Evolutionary conservation across 208 protist species (phyloP), one percentile per base, ranked within the genome.

Genomic region (Trypanosoma brucei): DNA sequence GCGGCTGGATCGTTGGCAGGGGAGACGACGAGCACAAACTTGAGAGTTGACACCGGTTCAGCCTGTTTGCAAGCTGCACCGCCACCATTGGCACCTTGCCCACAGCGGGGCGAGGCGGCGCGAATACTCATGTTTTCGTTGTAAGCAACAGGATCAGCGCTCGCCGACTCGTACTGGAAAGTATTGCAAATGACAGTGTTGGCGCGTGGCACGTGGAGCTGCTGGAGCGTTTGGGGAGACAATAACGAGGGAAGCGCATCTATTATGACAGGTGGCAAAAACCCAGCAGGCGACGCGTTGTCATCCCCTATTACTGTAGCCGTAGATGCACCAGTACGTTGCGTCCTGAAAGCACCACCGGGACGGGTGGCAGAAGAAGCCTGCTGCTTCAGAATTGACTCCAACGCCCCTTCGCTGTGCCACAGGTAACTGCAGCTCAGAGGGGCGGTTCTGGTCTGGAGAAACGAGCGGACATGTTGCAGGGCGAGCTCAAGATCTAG

Each of bases 221-320:
- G 57, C 34, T 78, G 71, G 36, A 75, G 58, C 1, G 78, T 69
- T 2, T 61, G 60, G 31, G 75, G 14, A 2, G 63, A 63, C 49
- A 91, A 58, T 36, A 76, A 61, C 0, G 61, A 36, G 2, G 82
- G 81, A 11, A 88, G 45, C 11, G 36, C 34, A 11, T 79, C 54
- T 33, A 93, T 71, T 55, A 93, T 53, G 56, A 93, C 70, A 31
- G 87, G 87, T 42, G 87, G 87, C 39, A 86, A 55, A n/a, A 93
- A 60, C 84, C 9, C 83, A 45, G 42, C 81, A 77, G n/a, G 65
- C 36, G 11, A 33, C 51, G 9, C 72, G 71, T 40, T 84, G 75
- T 35, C 78, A 63, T 62, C 69, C 68, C 61, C 42, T 46, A 11
- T 11, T 14, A 11, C 11, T 13, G 55, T 50, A 40, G 52, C 44